A percentile compares a stretch with the other conserved stretches of the same genome.
These are phyloP conservation scores for Podospora comata DNA, from an alignment of 495 filamentous ascomycete genomes.

Conservation along the genomic window DNA sequence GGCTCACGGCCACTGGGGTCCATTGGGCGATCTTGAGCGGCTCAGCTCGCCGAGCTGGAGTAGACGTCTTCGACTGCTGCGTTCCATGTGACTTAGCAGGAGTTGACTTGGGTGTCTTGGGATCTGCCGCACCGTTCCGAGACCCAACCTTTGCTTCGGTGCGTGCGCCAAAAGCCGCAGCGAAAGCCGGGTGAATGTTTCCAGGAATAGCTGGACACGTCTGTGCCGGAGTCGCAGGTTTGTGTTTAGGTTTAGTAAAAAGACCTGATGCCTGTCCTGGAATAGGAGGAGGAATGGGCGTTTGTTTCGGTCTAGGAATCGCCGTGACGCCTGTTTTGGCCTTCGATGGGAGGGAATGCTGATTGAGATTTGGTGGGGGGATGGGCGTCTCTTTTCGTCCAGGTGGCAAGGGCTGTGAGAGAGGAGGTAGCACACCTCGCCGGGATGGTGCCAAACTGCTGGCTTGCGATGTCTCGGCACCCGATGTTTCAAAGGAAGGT, in stretches of 20 bases:
- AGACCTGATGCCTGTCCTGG: not conserved
- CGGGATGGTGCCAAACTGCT: constrained; percentile 5
- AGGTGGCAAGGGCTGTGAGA: not conserved
- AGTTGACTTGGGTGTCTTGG: not conserved
- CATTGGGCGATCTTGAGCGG: not conserved
- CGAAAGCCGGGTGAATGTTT: not conserved
- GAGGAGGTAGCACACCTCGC: not conserved
- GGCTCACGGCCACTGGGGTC: not conserved
- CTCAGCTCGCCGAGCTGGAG: not conserved
- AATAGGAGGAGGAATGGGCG: not conserved
- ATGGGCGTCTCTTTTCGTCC: not conserved
- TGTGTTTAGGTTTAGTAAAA: not conserved
- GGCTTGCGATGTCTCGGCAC: constrained; percentile 8
- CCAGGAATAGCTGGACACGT: not conserved
- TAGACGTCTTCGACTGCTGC: not conserved
- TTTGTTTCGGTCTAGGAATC: not conserved
- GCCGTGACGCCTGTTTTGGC: not conserved
- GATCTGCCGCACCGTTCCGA: not conserved
- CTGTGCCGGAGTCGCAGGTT: not conserved
- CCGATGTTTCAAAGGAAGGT: not conserved
- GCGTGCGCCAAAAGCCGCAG: not conserved
- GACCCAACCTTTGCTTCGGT: not conserved
- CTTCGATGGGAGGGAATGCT: not conserved
- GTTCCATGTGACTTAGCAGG: not conserved
- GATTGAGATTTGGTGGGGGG: not conserved